Conservation (phyloP, 345 rosid genomes). For the Noccaea bulbosa region DNA sequence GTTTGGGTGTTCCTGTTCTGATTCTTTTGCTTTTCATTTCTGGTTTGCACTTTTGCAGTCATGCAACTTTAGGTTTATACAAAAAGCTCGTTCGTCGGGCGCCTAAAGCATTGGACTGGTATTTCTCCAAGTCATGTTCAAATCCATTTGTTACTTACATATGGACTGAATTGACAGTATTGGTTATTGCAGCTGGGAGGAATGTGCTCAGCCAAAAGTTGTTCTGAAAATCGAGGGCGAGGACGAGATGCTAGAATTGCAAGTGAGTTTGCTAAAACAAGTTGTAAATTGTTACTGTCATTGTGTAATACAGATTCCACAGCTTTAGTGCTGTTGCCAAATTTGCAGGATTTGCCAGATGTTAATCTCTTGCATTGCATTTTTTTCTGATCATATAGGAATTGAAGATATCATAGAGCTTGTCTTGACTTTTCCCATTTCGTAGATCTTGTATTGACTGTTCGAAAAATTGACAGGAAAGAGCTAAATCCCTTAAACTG, state of each 20-base stretch:
- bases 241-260: slow-evolving; percentile 89
- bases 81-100: slow-evolving; percentile 79
- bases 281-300: not conserved
- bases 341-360: slow-evolving; percentile 21
- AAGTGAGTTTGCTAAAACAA: slow-evolving; percentile 55
- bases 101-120: slow-evolving; percentile 88
- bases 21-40: not conserved
- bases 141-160: not conserved
- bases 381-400: not conserved
- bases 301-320: slow-evolving; percentile 6
- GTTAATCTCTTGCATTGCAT: slow-evolving; percentile 15
- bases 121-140: not conserved
- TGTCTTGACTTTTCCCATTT: slow-evolving; percentile 1
- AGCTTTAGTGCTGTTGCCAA: slow-evolving; percentile 32
- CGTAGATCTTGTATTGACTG: slow-evolving; percentile 1
- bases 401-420: slow-evolving; percentile 14
- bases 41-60: slow-evolving; percentile 54
- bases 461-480: slow-evolving; percentile 60
- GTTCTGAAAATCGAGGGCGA: slow-evolving; percentile 90
- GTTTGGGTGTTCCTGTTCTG: slow-evolving; percentile 2
- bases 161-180: slow-evolving; percentile 7
- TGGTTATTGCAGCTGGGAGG: slow-evolving; percentile 81
- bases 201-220: slow-evolving; percentile 93
- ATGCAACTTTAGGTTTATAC: slow-evolving; percentile 94
- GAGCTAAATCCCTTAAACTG: slow-evolving; percentile 80